These are phyloP conservation scores for Rhynchosporium graminicola DNA, from an alignment of 2,329 filamentous ascomycete species.

Conservation along the genomic window DNA sequence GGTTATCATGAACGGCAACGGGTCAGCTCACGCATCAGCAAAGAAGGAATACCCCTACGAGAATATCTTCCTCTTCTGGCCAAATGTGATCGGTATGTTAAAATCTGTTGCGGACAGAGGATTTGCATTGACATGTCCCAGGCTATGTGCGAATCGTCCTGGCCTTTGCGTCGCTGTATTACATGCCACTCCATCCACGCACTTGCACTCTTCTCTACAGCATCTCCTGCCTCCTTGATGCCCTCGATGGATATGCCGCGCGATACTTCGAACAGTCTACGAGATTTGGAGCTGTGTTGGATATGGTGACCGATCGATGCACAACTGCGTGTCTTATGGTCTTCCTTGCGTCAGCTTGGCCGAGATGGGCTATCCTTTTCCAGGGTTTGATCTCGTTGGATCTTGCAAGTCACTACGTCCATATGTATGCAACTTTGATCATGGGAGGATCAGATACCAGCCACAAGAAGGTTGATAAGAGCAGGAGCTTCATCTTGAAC, in stretches of 20 bases:
- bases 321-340: constrained; percentile 94
- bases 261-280: constrained; percentile 86
- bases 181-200: constrained; percentile 98
- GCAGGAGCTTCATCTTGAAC: constrained; percentile 85
- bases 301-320: constrained; percentile 99
- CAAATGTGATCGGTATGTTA: constrained; percentile 74
- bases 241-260: constrained; percentile 91
- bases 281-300: constrained; percentile 91
- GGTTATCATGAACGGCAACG: constrained; percentile 49
- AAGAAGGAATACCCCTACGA: constrained; percentile 51
- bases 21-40: constrained; percentile 43
- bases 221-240: constrained; percentile 92
- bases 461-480: constrained; percentile 93
- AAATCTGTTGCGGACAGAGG: not conserved
- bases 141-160: constrained; percentile 78
- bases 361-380: constrained; percentile 91
- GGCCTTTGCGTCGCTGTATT: constrained; percentile 90
- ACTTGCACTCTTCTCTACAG: constrained; percentile 91
- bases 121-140: constrained; percentile 42
- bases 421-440: constrained; percentile 94
- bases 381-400: constrained; percentile 91
- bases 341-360: constrained; percentile 92
- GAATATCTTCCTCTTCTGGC: constrained; percentile 81
- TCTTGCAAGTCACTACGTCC: constrained; percentile 95
- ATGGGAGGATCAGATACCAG: constrained; percentile 78